A percentile compares a stretch with the other conserved stretches of the same genome.
Conservation (phyloP, 2,329 filamentous ascomycete species). For the Zymoseptoria ardabiliae region DNA sequence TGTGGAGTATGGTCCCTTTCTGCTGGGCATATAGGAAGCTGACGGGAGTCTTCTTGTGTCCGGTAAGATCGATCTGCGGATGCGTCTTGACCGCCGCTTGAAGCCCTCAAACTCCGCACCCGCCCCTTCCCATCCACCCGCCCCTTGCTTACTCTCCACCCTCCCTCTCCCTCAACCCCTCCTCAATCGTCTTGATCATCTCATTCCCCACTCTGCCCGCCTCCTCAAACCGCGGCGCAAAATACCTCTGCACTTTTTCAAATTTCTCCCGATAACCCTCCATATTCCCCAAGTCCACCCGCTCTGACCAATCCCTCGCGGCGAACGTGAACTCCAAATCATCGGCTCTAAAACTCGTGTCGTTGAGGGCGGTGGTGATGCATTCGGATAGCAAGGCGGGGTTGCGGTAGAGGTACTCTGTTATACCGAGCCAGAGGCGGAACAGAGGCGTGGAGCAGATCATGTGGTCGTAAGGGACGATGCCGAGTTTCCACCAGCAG, state of each 20-base stretch:
- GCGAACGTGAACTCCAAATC: slow-evolving; percentile 98
- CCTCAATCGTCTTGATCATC: slow-evolving; percentile 93
- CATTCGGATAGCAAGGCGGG: slow-evolving; percentile 68
- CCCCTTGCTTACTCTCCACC: slow-evolving; percentile 1
- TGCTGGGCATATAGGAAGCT: too few species aligned
- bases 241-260: slow-evolving; percentile 82
- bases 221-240: slow-evolving; percentile 80
- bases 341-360: slow-evolving; percentile 87
- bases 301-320: slow-evolving; percentile 90
- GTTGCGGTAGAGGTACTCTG: slow-evolving; percentile 89
- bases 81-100: too few species aligned
- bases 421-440: slow-evolving; percentile 92
- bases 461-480: slow-evolving; percentile 98
- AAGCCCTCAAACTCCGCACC: too few species aligned
- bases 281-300: slow-evolving; percentile 84
- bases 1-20: too few species aligned
- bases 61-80: too few species aligned
- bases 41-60: too few species aligned
- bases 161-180: slow-evolving; percentile 53
- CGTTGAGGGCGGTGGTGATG: slow-evolving; percentile 76
- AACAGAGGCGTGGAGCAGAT: slow-evolving; percentile 97
- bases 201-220: slow-evolving; percentile 83
- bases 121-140: too few species aligned
- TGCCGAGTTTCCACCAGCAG: slow-evolving; percentile 90
- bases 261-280: slow-evolving; percentile 90